Evolutionary conservation across 805 yeast species (phyloP).

Genomic region (Suhomyces vadensis): DNA sequence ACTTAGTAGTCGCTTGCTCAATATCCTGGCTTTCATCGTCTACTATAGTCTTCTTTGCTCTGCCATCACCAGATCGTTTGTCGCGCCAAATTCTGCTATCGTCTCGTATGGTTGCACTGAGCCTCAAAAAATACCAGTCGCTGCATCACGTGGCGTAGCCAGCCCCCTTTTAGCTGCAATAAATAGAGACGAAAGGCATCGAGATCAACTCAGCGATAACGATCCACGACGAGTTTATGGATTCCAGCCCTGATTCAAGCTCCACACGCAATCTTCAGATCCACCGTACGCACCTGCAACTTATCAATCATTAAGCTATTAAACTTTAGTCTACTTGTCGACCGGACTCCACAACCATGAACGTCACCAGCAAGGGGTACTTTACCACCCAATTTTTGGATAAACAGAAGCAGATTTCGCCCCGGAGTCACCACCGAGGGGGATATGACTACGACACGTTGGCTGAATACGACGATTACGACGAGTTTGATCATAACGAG

Average conservation of each 20-base stretch:
- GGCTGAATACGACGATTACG: neutral
- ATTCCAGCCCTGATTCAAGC: too few species aligned
- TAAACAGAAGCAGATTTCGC: constrained; percentile 14
- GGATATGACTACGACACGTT: neutral
- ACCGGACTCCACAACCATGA: constrained; percentile 30
- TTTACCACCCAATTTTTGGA: constrained; percentile 39
- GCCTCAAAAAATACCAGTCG: too few species aligned
- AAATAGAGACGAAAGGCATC: neutral
- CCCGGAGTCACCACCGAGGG: constrained; percentile 4
- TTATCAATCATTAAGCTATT: too few species aligned
- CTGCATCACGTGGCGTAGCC: neutral
- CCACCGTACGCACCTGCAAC: too few species aligned
- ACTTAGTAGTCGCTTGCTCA: neutral
- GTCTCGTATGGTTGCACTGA: too few species aligned
- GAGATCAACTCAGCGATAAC: neutral
- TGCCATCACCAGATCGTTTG: too few species aligned
- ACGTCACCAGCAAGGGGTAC: constrained; percentile 44
- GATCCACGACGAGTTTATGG: too few species aligned
- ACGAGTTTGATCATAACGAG: neutral
- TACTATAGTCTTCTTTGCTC: neutral
- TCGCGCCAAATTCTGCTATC: too few species aligned
- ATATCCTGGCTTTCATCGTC: neutral
- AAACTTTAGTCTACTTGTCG: too few species aligned
- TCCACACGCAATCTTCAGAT: too few species aligned
- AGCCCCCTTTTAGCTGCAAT: constrained; percentile 1